Base-by-base conservation (phyloP, 345 rosid species). In the Nephelium lappaceum region DNA sequence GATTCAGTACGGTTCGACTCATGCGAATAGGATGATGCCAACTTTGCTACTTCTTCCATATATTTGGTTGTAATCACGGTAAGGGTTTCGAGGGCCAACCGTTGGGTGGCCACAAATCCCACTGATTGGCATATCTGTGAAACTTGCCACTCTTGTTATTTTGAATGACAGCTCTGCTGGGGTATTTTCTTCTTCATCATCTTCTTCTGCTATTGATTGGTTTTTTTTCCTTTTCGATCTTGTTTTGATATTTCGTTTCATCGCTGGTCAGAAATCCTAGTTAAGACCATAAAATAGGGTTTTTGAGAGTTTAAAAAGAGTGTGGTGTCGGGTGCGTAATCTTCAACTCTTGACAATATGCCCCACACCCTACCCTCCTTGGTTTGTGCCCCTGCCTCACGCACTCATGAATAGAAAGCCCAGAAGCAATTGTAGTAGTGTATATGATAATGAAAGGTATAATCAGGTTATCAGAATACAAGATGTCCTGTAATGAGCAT, bases 51-150 rank as follows among this genome's bases (percentile, higher is more conserved):
- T 53, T 83, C 71, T 80, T 82, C 76, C 11, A 92, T 68, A 70
- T 81, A 88, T 47, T 84, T 83, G 64, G 83, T 64, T 51, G 93
- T 82, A 36, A 82, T 65, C 69, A 68, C 81, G 65, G 93, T 85
- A 9, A 92, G 86, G 67, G 85, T 67, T 70, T 89, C 77, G 41
- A 92, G 80, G 16, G 93, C 87, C 8, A 87, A 84, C 55, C 71
- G 72, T 6, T 86, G 85, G 42, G 87, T 63, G 51, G 85, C 58
- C 71, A 31, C 86, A 83, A 83, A 91, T 3, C 93, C 97, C 1
- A 81, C 63, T 0, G 91, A 89, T 73, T 47, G 81, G 85, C 94
- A 92, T 36, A 88, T 85, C 84, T 91, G 97, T 19, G 90, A 76
- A 58, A 92, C 85, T 43, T 43, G 92, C 92, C 57, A 82, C 76